phyloP scores from a whole-genome alignment of 768 basidiomycete genomes.

The Phylloporus rhodoxanthus region DNA sequence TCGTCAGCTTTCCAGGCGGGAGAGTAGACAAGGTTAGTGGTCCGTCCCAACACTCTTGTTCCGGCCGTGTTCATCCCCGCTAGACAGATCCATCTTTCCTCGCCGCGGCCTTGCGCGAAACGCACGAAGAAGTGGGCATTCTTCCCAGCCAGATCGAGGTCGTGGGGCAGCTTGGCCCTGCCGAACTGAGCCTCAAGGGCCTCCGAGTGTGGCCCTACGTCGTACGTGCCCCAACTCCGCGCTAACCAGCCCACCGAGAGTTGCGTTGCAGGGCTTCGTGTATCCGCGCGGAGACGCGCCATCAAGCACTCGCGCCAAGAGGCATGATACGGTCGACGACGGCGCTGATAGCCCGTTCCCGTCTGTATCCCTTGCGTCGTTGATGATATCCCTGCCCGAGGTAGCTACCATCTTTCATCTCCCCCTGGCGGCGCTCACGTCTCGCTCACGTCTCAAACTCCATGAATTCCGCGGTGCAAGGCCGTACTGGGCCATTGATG shows the following conservation, averaged over 20 bases:
- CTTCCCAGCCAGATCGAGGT: slow-evolving; percentile 55
- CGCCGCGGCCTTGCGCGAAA: slow-evolving; percentile 63
- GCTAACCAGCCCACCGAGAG: neutral
- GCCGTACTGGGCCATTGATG: slow-evolving; percentile 65
- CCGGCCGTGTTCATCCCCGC: neutral
- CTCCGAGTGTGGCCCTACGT: slow-evolving; percentile 73
- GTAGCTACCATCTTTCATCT: slow-evolving; percentile 70
- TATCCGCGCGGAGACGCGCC: slow-evolving; percentile 11
- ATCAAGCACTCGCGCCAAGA: no score
- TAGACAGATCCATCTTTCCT: slow-evolving; percentile 52
- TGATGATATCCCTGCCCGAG: slow-evolving; percentile 54
- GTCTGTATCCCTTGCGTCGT: slow-evolving; percentile 48
- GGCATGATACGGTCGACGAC: neutral
- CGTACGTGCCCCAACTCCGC: slow-evolving; percentile 39
- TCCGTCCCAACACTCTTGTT: neutral
- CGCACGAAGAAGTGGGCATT: slow-evolving; percentile 68
- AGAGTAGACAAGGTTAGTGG: slow-evolving; percentile 53
- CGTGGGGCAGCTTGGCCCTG: slow-evolving; percentile 58
- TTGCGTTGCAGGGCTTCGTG: slow-evolving; percentile 34
- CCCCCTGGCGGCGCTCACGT: slow-evolving; percentile 48
- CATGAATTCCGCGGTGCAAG: slow-evolving; percentile 47
- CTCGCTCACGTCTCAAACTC: slow-evolving; percentile 42
- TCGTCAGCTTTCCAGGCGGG: slow-evolving; percentile 67
- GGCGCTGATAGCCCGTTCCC: slow-evolving; percentile 46
- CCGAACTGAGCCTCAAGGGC: slow-evolving; percentile 52